Base-by-base conservation (phyloP, 2,329 filamentous ascomycete genomes). In the Curvularia sp. region DNA sequence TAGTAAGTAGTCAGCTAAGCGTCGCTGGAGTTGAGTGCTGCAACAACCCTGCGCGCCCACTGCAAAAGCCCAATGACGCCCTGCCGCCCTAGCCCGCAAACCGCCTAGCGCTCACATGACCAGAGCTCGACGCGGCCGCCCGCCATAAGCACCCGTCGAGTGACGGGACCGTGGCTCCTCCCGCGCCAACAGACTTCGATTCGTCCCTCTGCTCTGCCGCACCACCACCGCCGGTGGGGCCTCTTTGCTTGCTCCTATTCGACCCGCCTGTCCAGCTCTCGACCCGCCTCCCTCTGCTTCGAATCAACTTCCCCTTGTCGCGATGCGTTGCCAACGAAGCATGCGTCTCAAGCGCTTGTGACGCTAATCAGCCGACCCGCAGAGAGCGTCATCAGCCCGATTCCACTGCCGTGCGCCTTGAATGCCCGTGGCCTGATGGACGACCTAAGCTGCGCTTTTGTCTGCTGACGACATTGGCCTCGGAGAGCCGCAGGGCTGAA, bases 261-360 rank as follows among this genome's bases (percentile, higher is more conserved):
- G 32, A 4, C 32, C 32, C 32, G n/a, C n/a, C n/a, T n/a, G n/a
- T n/a, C n/a, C n/a, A n/a, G n/a, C n/a, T n/a, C n/a, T n/a, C 15
- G 13, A 3, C 10, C 30, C 9, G 3, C 13, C 25, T 3, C 25
- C 25, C 25, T 27, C 25, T 27, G 25, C 25, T 27, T 36, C 42
- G 34, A 27, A 13, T n/a, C 23, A 12, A 7, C 39, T 5, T 5
- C 39, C 54, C 55, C 21, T 41, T 53, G 55, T 59, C 57, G 57
- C 59, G 67, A 66, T 71, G 72, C 73, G 70, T 64, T 74, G 74
- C 73, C 73, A 75, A 68, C 74, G 58, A 66, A 74, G 72, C 73
- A 68, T 75, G 73, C 73, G 69, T 66, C 53, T 54, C 58, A 60
- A 67, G 69, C 69, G 68, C 67, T 69, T 68, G 69, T 65, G 65